Percentiles rank a stretch among this genome's conserved stretches.
Conservation (phyloP, 768 basidiomycete species). For the Antrodiella citrinella region DNA sequence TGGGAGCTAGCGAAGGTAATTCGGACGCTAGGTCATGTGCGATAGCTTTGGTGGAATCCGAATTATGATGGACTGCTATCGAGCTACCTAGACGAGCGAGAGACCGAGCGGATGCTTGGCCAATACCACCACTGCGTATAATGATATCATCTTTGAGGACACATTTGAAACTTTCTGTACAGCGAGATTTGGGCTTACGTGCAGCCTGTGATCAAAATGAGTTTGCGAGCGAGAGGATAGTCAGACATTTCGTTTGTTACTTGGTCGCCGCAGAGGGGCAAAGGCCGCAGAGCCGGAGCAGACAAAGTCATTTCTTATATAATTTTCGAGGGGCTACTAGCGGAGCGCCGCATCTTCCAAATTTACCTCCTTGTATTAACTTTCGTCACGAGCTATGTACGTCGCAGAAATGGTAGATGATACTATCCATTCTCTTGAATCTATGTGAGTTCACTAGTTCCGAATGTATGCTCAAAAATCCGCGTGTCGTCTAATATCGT, state of each 20-base stretch:
- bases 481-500: too few relatives aligned
- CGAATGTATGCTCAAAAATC: too few relatives aligned
- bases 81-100: slow-evolving; percentile 35
- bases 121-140: slow-evolving; percentile 45
- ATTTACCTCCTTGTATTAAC: too few relatives aligned
- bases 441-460: too few relatives aligned
- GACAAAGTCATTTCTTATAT: too few relatives aligned
- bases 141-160: not conserved
- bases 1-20: slow-evolving; percentile 20
- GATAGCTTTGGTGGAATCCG: slow-evolving; percentile 24
- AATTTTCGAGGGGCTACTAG: too few relatives aligned
- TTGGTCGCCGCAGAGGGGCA: too few relatives aligned
- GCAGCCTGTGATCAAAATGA: slow-evolving; percentile 30
- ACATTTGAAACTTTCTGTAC: not conserved
- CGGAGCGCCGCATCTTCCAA: too few relatives aligned
- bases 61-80: slow-evolving; percentile 44
- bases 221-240: slow-evolving; percentile 21
- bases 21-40: slow-evolving; percentile 34
- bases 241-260: not conserved
- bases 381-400: too few relatives aligned
- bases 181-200: slow-evolving; percentile 20
- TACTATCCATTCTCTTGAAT: too few relatives aligned
- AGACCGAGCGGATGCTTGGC: slow-evolving; percentile 38
- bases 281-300: too few relatives aligned
- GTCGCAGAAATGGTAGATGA: too few relatives aligned